phyloP scores from a whole-genome alignment of 2,329 filamentous ascomycete genomes.

The Fusarium pseudoanthophilum region DNA sequence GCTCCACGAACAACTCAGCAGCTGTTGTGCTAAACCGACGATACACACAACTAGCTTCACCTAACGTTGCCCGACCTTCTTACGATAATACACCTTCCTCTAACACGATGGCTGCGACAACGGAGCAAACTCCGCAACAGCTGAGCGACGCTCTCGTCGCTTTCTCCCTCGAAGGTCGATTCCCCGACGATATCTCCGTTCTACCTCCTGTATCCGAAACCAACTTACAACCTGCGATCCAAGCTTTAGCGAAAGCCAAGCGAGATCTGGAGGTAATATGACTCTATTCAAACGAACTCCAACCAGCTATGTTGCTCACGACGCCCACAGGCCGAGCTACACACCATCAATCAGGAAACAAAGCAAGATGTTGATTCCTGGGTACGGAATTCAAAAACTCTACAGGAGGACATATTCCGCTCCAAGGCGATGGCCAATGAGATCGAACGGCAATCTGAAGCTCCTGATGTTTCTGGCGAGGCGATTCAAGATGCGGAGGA shows the following conservation, averaged over 20 bases:
- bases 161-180: constrained; percentile 54
- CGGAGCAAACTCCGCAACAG: constrained; percentile 43
- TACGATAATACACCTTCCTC: background rate
- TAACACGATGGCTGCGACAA: constrained; percentile 46
- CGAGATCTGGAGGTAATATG: constrained; percentile 53
- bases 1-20: constrained; percentile 5
- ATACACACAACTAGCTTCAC: constrained; percentile 31
- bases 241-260: constrained; percentile 52
- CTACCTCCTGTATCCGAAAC: constrained; percentile 52
- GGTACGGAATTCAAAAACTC: constrained; percentile 83
- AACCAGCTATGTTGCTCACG: constrained; percentile 32
- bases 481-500: constrained; percentile 63
- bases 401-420: constrained; percentile 86
- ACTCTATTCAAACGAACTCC: constrained; percentile 2
- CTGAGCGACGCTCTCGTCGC: constrained; percentile 55
- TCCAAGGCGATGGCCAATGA: constrained; percentile 83
- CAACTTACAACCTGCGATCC: constrained; percentile 54
- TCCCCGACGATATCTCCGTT: constrained; percentile 54
- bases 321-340: constrained; percentile 68
- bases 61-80: background rate
- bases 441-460: constrained; percentile 82
- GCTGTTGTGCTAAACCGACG: background rate
- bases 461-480: constrained; percentile 64
- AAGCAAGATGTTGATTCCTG: constrained; percentile 85
- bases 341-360: constrained; percentile 78